Evolutionary conservation across 163 green algal genomes (phyloP), one percentile per base, ranked within the genome.

Genomic region (Chloromonas sp.): DNA sequence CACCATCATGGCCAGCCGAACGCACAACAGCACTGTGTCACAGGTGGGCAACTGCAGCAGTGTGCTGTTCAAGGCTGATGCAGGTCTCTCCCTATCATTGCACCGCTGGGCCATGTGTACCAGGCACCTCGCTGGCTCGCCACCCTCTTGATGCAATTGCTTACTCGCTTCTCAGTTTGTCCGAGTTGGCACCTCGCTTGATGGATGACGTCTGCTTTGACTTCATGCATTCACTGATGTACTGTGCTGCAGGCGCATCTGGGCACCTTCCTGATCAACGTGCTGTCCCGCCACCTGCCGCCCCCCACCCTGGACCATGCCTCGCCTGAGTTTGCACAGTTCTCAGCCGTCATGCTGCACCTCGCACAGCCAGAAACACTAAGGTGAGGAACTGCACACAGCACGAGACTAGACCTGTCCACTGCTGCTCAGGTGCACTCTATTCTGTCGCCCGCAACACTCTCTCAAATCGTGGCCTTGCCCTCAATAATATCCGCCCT

Each of bases 11-110:
- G 80, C 80, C 3, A 71, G 61, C 1, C 80, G 80, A 14, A 58
- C 80, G 15, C 80, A 83, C 80, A 83, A 71, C 60, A 76, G 59
- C 80, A 83, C 14, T 11, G 60, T 77, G 2, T 60, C 80, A 60
- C 80, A 83, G 79, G 83, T 86, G 76, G 79, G 83, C 79, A 61
- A 61, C 2, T 82, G 82, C 77, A 57, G 82, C 71, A 78, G 74
- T 85, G 60, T 79, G 82, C 58, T 36, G 58, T 8, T 82, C 71
- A 60, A 3, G 74, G 82, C 58, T 71, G 15, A 77, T 74, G 71
- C 58, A 58, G 15, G 71, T 14, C n/a, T 77, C 36, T 66, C 70
- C 57, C 59, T 36, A 36, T 36, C 36, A 36, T 36, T 36, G 36
- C 36, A 36, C 36, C 36, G 36, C 36, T 36, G 36, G 36, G 36